A percentile compares a stretch with the other conserved stretches of the same genome.
These are phyloP conservation scores for Herpetospermum pedunculosum DNA, from an alignment of 306 rosid genomes.

Conservation along the genomic window DNA sequence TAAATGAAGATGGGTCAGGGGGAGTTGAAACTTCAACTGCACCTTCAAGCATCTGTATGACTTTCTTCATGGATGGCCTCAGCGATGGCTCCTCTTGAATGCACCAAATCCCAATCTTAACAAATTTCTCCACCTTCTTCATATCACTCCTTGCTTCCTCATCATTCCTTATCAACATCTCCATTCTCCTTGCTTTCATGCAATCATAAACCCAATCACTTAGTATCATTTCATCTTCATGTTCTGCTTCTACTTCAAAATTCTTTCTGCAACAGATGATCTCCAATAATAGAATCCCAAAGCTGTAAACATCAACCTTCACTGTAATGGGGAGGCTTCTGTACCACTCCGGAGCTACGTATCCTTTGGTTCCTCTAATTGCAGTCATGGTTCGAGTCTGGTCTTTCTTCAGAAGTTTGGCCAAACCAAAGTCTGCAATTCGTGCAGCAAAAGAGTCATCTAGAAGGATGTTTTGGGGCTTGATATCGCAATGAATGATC, in stretches of 20 bases:
- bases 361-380: constrained; percentile 2
- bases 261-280: not conserved
- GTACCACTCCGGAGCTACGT: not conserved
- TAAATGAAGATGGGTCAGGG: not conserved
- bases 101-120: not conserved
- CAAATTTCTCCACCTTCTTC: not conserved
- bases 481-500: not conserved
- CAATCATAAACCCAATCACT: not conserved
- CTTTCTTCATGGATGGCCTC: not conserved
- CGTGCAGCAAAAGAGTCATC: not conserved
- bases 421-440: constrained; percentile 3
- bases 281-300: not conserved
- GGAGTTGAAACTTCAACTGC: not conserved
- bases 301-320: constrained; percentile 1
- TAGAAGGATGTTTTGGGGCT: not conserved
- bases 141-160: not conserved
- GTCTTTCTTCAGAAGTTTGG: not conserved
- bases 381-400: constrained; percentile 1
- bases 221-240: not conserved
- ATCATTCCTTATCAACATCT: not conserved
- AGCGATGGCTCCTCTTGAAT: constrained; percentile 2
- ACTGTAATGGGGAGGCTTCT: constrained; percentile 1
- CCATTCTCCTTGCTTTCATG: not conserved
- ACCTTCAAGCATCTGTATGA: not conserved
- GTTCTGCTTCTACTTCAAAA: not conserved